A percentile compares a stretch with the other conserved stretches of the same genome.
Conservation (phyloP, 192 early-diverging fungal genomes). For the Jimgerdemannia lactiflua region DNA sequence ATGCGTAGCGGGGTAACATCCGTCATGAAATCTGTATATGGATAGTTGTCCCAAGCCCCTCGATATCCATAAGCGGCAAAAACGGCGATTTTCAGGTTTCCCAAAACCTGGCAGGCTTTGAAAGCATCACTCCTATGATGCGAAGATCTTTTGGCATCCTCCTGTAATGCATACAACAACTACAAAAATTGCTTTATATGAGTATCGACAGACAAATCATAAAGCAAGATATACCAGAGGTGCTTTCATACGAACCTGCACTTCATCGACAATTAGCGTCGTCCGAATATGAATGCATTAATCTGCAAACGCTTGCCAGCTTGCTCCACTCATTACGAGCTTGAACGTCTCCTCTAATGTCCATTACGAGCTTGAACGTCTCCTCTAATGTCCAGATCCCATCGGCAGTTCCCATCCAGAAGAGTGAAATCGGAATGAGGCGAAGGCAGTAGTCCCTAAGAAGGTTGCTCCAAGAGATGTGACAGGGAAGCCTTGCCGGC, state of each 20-base stretch:
- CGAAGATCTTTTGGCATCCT: background rate
- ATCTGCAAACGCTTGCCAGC: constrained; percentile 3
- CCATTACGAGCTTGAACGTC: too few relatives aligned
- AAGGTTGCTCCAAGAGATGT: constrained; percentile 8
- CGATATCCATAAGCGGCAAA: constrained; percentile 14
- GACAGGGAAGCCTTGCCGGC: constrained; percentile 11
- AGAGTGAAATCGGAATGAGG: constrained; percentile 8
- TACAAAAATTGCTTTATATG: constrained; percentile 1
- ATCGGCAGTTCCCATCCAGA: background rate
- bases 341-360: too few relatives aligned
- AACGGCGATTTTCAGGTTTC: constrained; percentile 1
- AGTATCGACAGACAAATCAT: background rate
- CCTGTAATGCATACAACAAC: background rate
- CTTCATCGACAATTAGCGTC: constrained; percentile 16
- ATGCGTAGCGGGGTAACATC: background rate
- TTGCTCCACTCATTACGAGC: background rate
- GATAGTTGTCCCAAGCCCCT: background rate
- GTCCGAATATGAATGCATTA: constrained; percentile 6
- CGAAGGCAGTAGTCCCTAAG: constrained; percentile 2
- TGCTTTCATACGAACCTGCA: constrained; percentile 3
- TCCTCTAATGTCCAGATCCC: background rate
- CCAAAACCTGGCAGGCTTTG: background rate
- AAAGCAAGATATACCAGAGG: background rate
- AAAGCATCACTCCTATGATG: constrained; percentile 4
- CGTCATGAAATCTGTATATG: too few relatives aligned